Evolutionary conservation across 2,329 filamentous ascomycete genomes (phyloP).

Genomic region (Aspergillus flavus): DNA sequence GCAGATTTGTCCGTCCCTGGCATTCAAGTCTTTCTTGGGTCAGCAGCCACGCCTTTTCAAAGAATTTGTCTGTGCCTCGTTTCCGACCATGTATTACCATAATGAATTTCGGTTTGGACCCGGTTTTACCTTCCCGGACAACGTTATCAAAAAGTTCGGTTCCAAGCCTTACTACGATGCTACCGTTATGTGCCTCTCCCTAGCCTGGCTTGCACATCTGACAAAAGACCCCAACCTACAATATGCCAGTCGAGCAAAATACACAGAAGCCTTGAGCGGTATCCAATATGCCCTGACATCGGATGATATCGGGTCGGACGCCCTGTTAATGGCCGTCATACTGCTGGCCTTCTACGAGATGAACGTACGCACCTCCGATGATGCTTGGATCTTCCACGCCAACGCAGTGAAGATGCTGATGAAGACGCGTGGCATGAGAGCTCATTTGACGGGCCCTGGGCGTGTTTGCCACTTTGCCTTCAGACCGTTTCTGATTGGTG

Average conservation of each 20-base stretch:
- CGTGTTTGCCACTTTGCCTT: conserved; percentile 37
- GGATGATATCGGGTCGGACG: conserved; percentile 35
- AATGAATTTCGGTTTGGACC: conserved; percentile 28
- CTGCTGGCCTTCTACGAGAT: conserved; percentile 39
- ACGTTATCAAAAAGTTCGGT: conserved; percentile 23
- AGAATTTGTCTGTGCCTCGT: conserved; percentile 27
- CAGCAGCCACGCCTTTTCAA: conserved; percentile 28
- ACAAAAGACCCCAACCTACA: conserved; percentile 26
- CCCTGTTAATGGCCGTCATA: conserved; percentile 19
- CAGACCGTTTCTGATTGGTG: conserved; percentile 37
- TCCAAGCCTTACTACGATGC: conserved; percentile 25
- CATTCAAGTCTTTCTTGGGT: conserved; percentile 23
- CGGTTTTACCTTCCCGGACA: conserved; percentile 22
- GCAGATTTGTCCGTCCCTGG: conserved; percentile 25
- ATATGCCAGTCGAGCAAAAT: conserved; percentile 32
- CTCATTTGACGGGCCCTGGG: conserved; percentile 34
- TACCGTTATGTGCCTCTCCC: conserved; percentile 31
- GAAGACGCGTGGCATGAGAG: conserved; percentile 33
- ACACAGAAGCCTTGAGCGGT: conserved; percentile 32
- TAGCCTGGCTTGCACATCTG: conserved; percentile 31
- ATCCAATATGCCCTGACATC: conserved; percentile 29
- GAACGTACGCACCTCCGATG: conserved; percentile 34
- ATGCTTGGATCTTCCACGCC: conserved; percentile 38
- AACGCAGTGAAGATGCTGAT: conserved; percentile 36
- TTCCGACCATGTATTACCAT: conserved; percentile 27